Evolutionary conservation across 768 basidiomycete species (phyloP), one percentile per base, ranked within the genome.

Genomic region (Sarcodon aspratus): DNA sequence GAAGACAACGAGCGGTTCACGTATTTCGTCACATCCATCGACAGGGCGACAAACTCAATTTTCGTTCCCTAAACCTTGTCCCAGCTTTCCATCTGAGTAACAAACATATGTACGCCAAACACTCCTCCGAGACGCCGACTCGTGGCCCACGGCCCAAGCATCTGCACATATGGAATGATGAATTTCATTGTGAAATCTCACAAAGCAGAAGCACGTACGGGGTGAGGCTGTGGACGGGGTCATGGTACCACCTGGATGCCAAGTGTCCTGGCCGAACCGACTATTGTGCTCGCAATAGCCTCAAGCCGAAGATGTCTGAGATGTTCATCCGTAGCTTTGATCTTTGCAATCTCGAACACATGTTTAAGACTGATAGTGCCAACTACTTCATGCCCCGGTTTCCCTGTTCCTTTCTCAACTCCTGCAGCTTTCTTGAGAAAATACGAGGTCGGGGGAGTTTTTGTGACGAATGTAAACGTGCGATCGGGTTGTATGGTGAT

Each of bases 281-380:
- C 70, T 54, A 98, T 74, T 63, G 87, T 88, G 61, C 83, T 83
- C 31, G 90, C 85, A 46, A 99, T 84, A 57, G 81, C 80, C 71
- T 96, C 88, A 54, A 95, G 73, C 54, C 80, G 78, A 54, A 96
- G 73, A 61, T 86, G 85, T 69, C 78, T 85, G 73, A 96, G 70
- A 64, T 91, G 85, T 54, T 85, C 85, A 69, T 99, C 96, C 60
- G 75, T 79, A 47, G 80, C 76, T 72, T 99, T 99, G 66, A 99
- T 87, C 75, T 89, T 95, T 35, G 95, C 91, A 63, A 99, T 96
- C 73, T 98, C 96, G 66, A 93, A 97, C 63, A 98, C 78, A 73
- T 97, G 94, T 73, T 99, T 99, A 59, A 98, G 75, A 61, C 79
- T 87, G 64, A 98, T 75, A 43, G 86, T 91, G 45, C 85, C 90